Base-by-base conservation (phyloP, 176 grass and related monocot species). In the Saccharum officinarum region DNA sequence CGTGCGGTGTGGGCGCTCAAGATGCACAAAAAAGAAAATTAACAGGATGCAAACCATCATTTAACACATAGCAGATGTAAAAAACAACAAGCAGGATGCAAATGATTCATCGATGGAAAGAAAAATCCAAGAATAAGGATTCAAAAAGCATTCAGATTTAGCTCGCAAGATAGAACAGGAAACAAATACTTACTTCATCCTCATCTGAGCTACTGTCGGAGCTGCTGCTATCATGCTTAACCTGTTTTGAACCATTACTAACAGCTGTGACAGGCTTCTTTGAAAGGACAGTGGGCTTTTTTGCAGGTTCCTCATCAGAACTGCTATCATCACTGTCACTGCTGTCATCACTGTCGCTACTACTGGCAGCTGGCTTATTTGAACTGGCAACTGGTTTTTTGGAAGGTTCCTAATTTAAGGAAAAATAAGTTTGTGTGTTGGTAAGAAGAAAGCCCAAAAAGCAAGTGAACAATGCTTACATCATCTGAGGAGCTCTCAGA, bases 131-230 rank as follows among this genome's bases (percentile, higher is more conserved):
- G 9, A 4, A 55, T 49, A 50, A n/a, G 42, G 52, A 57, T 61
- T 78, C 14, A 10, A 31, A 49, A 4, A 52, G 10, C 36, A 36
- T 70, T 40, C 30, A 83, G 9, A 54, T 55, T 54, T 17, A 28
- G 40, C 0, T 69, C 31, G 61, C 3, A 62, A 52, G 31, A 54
- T 80, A 52, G 25, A 66, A 31, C 22, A 65, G 30, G 28, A 83
- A 57, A 46, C n/a, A 86, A 71, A 57, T 65, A 59, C 84, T 83
- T 55, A 90, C 89, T 73, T 85, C 80, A 60, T 90, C 93, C 34
- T 90, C 90, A 67, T 95, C 93, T 33, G 90, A 92, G 76, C 80
- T 87, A 77, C 82, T 88, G 10, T 92, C 90, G 10, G 83, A 92
- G 76, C 86, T 89, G 54, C 85, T 96, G 82, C 87, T 91, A 8